Evolutionary conservation across 805 yeast species (phyloP), one percentile per base, ranked within the genome.

Genomic region (Clavispora vitiphila): DNA sequence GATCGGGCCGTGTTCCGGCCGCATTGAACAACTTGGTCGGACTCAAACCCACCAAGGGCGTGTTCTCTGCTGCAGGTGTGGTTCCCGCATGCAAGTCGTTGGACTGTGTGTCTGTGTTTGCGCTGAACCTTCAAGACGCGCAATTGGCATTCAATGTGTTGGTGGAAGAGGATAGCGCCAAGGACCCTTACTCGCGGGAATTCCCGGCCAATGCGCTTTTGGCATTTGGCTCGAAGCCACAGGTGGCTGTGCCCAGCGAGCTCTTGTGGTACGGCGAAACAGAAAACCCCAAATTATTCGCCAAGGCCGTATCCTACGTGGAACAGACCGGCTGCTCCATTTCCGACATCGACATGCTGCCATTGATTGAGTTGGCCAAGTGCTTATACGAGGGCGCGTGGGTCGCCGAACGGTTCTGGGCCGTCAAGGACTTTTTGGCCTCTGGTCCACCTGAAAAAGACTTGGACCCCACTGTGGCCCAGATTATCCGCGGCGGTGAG

Each of bases 1-100:
- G 99, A 18, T 87, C 96, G 5, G 97, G 97, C 32, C 78, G 99
- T 57, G 99, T 91, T 24, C 99, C 99, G 21, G 98, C 98, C 20
- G 91, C 89, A 23, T 72, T 91, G 50, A 91, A 91, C 74, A 93
- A 93, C 64, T 67, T 89, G 53, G 77, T 91, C 49, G 98, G 98
- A 16, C 76, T 93, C 51, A 91, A 91, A 64, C 98, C 99, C 29
- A 82, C 97, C 1, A 80, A 80, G 47, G 99, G 99, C 41, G 79
- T 79, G 1, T 82, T 91, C 54, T 86, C 96, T 8, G 80, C 95
- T 43, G 61, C 71, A 4, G 99, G 99, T 48, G 96, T 91, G n/a
- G 93, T 93, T 6, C 98, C 98, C 12, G 98, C 98, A 14, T 91
- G 99, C 66, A 86, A 83, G 61, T 87, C 96, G 1, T 74, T 91